Evolutionary conservation across 257 asterid species (phyloP), one percentile per base, ranked within the genome.

Genomic region (Ocimum tenuiflorum): DNA sequence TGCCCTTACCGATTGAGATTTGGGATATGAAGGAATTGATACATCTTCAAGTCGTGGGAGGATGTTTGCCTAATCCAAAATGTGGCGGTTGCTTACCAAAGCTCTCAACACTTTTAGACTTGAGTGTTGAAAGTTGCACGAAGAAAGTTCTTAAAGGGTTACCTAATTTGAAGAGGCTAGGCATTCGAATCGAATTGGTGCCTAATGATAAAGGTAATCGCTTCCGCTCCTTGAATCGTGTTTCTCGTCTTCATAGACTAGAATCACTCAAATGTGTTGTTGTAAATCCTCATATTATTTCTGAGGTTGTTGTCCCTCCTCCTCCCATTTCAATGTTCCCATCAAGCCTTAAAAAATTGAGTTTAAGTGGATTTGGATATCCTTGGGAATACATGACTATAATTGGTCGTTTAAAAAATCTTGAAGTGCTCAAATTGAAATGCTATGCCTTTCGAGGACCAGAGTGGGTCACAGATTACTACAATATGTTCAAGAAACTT

Each of bases 21-120:
- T 59, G 68, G 68, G 33, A 59, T 8, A 31, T 69, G 68, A n/a
- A 11, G 10, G 19, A 60, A 27, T 24, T 53, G 60, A 24, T 13
- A 3, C 60, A 53, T 24, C 60, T 53, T 53, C 6, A 53, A 3
- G 17, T 53, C 6, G 31, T 7, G 20, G 41, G 60, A 6, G 20
- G 41, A 7, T 2, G 3, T 7, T 11, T 53, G n/a, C 36, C 36
- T 0, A 5, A 31, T 7, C 60, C 60, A 1, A 6, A 53, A 7
- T 12, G 15, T 6, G 39, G 60, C 0, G 5, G 0, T 12, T 19
- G 5, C 24, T 13, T 24, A 0, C 20, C 1, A 13, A 53, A 24
- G 0, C 20, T 53, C 2, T 22, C 19, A 7, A 6, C 39, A 1
- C 60, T 53, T 6, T 24, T 24, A 13, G 60, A 53, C 6, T 38